Percentiles rank a stretch among this genome's conserved stretches.
Evolutionary conservation across 495 filamentous ascomycete species (phyloP).

Genomic region (Xylaria intraflava): DNA sequence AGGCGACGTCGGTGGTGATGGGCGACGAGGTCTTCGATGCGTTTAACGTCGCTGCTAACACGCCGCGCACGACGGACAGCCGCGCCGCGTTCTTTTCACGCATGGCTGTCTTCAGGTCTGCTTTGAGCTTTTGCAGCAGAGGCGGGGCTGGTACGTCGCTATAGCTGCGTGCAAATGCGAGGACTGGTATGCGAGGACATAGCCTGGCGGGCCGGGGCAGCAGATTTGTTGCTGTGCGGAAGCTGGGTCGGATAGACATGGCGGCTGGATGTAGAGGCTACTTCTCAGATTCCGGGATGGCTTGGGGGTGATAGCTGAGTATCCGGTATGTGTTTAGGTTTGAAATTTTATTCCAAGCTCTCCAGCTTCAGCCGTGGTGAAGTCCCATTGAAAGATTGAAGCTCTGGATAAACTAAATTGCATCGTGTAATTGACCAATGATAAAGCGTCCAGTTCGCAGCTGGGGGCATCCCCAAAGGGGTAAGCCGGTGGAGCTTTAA

Average conservation of each 20-base stretch:
- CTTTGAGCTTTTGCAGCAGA: constrained; percentile 41
- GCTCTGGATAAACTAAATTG: too few species aligned
- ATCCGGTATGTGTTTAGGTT: too few species aligned
- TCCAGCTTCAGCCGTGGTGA: too few species aligned
- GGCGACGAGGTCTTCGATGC: constrained; percentile 51
- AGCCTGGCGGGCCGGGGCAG: constrained; percentile 6
- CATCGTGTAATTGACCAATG: not conserved
- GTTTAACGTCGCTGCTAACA: constrained; percentile 49
- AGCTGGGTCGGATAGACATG: constrained; percentile 7
- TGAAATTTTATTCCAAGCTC: too few species aligned
- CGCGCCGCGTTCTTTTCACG: constrained; percentile 49
- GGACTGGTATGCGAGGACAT: not conserved
- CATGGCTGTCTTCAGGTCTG: constrained; percentile 56
- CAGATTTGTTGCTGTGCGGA: constrained; percentile 4
- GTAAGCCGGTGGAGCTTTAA: not conserved
- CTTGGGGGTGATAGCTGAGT: not conserved
- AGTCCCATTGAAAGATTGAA: too few species aligned
- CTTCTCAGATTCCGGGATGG: not conserved
- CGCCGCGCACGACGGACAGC: constrained; percentile 47
- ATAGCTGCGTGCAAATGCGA: constrained; percentile 25
- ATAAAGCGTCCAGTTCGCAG: too few species aligned
- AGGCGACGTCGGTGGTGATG: constrained; percentile 48
- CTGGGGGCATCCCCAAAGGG: not conserved
- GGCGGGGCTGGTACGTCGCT: constrained; percentile 34
- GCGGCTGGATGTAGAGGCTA: not conserved